phyloP scores from a whole-genome alignment of 257 asterid genomes.

The Solanum gracilifrons region DNA sequence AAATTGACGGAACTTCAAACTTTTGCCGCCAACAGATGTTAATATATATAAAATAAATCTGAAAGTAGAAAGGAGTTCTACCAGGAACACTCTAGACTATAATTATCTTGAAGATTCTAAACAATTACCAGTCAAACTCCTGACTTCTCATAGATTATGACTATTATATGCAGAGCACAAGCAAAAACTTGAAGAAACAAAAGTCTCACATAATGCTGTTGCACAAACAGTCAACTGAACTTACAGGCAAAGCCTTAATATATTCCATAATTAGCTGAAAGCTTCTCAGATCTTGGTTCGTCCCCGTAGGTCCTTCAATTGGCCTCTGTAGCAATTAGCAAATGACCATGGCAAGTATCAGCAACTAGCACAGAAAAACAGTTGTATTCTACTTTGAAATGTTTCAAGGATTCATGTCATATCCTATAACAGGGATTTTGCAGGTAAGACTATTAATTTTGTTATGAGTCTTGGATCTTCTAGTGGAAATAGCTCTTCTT shows the following conservation, averaged over 20 bases:
- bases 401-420: neutral
- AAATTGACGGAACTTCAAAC: neutral
- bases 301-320: constrained; percentile 43
- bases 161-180: neutral
- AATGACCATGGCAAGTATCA: neutral
- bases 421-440: neutral
- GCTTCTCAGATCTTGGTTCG: constrained; percentile 82
- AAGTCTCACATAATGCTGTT: neutral
- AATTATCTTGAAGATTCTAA: neutral
- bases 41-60: neutral
- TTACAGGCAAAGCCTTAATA: constrained; percentile 92
- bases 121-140: neutral
- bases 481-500: neutral
- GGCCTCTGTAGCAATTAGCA: constrained; percentile 44
- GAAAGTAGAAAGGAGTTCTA: neutral
- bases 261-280: constrained; percentile 87
- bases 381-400: neutral
- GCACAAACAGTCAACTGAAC: constrained; percentile 7
- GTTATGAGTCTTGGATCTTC: neutral
- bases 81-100: neutral
- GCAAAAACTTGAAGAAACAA: neutral
- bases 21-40: neutral
- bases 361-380: neutral
- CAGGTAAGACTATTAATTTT: neutral
- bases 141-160: neutral